These are phyloP conservation scores for Trichoderma reesei DNA, from an alignment of 495 filamentous ascomycete species.

Conservation along the genomic window DNA sequence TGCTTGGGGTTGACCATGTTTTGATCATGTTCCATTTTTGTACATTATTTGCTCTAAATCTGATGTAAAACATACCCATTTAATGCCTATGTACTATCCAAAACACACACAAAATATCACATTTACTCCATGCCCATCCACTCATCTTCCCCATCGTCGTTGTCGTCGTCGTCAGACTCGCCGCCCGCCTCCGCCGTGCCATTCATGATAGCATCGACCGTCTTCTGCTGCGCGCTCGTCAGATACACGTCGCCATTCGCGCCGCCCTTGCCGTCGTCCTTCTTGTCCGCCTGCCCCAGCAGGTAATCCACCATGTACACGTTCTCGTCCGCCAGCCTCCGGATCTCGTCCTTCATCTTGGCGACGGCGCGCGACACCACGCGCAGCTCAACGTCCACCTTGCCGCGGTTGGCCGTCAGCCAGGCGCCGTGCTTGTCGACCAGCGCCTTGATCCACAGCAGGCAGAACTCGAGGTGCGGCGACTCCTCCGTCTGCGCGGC, in stretches of 20 bases:
- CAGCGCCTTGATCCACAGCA: conserved; percentile 84
- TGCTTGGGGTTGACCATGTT: neutral
- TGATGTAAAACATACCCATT: neutral
- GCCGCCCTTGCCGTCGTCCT: conserved; percentile 13
- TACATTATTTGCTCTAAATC: neutral
- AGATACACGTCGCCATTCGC: conserved; percentile 11
- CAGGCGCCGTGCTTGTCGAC: conserved; percentile 72
- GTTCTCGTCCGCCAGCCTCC: conserved; percentile 76
- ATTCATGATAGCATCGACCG: conserved; percentile 18
- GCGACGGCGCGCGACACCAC: conserved; percentile 64
- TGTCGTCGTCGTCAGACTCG: conserved; percentile 7
- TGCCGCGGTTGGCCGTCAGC: conserved; percentile 65
- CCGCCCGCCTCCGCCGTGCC: conserved; percentile 16
- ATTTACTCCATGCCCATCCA: conserved; percentile 46
- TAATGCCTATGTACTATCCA: neutral
- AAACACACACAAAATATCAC: neutral
- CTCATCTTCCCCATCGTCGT: conserved; percentile 34
- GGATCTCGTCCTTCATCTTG: conserved; percentile 65
- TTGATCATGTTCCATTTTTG: neutral
- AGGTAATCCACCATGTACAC: conserved; percentile 78
- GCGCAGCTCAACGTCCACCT: conserved; percentile 72
- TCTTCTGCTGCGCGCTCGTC: conserved; percentile 13
- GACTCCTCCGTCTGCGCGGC: conserved; percentile 78
- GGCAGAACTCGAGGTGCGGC: conserved; percentile 86
- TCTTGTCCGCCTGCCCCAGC: conserved; percentile 30